Evolutionary conservation across 306 rosid genomes (phyloP).

Genomic region (Hylodesmum podocarpum): DNA sequence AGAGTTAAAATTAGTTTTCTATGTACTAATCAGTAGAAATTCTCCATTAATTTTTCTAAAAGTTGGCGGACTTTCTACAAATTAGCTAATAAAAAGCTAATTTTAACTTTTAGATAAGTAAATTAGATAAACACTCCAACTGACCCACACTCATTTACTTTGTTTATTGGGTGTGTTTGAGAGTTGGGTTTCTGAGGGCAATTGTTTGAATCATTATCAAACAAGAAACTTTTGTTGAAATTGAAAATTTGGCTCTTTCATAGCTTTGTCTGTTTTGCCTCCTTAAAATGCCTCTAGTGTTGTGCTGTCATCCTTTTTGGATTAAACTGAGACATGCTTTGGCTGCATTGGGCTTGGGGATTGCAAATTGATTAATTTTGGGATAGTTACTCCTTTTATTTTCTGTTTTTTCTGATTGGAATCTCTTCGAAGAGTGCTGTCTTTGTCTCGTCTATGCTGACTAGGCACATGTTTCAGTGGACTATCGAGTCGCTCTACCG

Average conservation of each 20-base stretch:
- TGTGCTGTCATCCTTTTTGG: background rate
- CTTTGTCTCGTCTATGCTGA: background rate
- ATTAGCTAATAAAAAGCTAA: too few species aligned
- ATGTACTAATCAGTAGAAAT: too few species aligned
- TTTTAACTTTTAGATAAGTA: too few species aligned
- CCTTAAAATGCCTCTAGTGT: background rate
- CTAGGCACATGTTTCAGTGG: background rate
- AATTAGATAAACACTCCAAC: too few species aligned
- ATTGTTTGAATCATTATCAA: background rate
- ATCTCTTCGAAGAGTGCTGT: background rate
- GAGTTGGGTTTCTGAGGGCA: background rate
- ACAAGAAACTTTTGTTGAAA: background rate
- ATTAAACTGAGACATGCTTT: background rate
- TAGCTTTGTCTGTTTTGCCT: background rate
- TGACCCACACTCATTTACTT: background rate
- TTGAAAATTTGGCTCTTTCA: background rate
- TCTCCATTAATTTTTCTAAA: too few species aligned
- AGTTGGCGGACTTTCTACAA: too few species aligned
- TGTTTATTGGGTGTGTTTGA: background rate
- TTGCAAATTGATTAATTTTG: background rate
- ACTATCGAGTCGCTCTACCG: background rate
- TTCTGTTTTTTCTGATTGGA: background rate
- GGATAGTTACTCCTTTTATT: background rate
- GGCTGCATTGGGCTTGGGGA: background rate
- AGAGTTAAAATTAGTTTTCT: too few species aligned